phyloP scores from a whole-genome alignment of 257 asterid species.

The Ehretia macrophylla region DNA sequence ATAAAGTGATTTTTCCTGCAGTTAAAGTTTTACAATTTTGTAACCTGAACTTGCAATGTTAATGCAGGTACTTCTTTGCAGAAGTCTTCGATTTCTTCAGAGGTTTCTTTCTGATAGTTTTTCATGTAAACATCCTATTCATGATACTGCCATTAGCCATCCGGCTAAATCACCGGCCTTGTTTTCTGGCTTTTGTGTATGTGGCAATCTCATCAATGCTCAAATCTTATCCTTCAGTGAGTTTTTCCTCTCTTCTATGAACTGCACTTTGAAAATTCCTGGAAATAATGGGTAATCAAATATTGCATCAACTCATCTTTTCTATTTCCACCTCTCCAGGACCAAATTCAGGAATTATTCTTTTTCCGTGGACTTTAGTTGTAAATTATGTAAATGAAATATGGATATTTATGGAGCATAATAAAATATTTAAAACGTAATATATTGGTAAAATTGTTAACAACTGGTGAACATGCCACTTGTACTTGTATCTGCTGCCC shows the following conservation, averaged over 20 bases:
- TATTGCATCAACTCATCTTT: too few species aligned
- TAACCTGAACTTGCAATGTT: slow-evolving; percentile 18
- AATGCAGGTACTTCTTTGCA: slow-evolving; percentile 95
- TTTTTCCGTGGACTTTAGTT: too few species aligned
- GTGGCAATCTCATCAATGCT: slow-evolving; percentile 83
- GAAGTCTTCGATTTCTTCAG: slow-evolving; percentile 98
- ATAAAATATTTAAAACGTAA: too few species aligned
- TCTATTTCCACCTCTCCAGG: too few species aligned
- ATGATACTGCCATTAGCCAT: slow-evolving; percentile 89
- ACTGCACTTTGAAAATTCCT: neutral
- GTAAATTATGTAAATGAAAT: too few species aligned
- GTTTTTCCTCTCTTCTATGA: slow-evolving; percentile 24
- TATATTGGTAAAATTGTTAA: too few species aligned
- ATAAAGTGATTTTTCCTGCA: slow-evolving; percentile 3
- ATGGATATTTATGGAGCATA: too few species aligned
- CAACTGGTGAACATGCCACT: neutral
- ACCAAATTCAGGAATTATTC: too few species aligned
- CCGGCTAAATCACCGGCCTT: slow-evolving; percentile 83
- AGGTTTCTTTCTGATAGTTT: slow-evolving; percentile 83
- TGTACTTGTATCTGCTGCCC: neutral
- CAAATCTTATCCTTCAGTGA: slow-evolving; percentile 97
- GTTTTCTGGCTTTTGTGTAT: slow-evolving; percentile 87
- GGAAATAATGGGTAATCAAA: neutral
- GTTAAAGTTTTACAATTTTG: slow-evolving; percentile 12
- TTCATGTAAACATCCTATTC: slow-evolving; percentile 84